Evolutionary conservation across 345 rosid species (phyloP).

Genomic region (Lepidium sativum): DNA sequence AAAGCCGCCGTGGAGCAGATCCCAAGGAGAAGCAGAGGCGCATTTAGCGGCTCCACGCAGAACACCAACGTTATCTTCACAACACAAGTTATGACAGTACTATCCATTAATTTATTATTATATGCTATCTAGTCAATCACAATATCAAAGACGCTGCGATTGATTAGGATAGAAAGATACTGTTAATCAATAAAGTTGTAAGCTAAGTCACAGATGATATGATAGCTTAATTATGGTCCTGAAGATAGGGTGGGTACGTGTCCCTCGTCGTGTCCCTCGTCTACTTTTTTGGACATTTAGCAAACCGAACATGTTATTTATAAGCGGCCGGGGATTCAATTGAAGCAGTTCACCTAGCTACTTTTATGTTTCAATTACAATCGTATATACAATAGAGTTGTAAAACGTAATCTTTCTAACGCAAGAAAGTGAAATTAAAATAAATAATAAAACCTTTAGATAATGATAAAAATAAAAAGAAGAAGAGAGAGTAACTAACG

Average conservation of each 20-base stretch:
- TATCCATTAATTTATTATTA: background rate
- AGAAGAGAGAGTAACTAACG: slow-evolving; percentile 26
- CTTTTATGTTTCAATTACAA: no score
- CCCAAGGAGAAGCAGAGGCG: slow-evolving; percentile 78
- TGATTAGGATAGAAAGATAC: background rate
- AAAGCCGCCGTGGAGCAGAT: slow-evolving; percentile 80
- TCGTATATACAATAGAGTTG: background rate
- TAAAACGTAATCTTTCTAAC: background rate
- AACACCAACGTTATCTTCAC: slow-evolving; percentile 57
- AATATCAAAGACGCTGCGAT: background rate
- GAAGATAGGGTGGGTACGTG: background rate
- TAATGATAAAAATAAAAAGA: no score
- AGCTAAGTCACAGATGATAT: no score
- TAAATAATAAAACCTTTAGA: no score
- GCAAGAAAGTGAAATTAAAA: background rate
- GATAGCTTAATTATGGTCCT: no score
- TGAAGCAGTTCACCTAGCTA: no score
- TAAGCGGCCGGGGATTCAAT: no score
- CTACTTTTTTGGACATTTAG: background rate
- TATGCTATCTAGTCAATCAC: background rate
- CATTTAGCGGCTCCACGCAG: slow-evolving; percentile 78
- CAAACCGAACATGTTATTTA: background rate
- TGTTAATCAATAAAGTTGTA: background rate
- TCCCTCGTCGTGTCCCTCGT: no score
- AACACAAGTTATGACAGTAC: background rate